Evolutionary conservation across 768 basidiomycete species (phyloP), one percentile per base, ranked within the genome.

Genomic region (Solioccasus polychromus): DNA sequence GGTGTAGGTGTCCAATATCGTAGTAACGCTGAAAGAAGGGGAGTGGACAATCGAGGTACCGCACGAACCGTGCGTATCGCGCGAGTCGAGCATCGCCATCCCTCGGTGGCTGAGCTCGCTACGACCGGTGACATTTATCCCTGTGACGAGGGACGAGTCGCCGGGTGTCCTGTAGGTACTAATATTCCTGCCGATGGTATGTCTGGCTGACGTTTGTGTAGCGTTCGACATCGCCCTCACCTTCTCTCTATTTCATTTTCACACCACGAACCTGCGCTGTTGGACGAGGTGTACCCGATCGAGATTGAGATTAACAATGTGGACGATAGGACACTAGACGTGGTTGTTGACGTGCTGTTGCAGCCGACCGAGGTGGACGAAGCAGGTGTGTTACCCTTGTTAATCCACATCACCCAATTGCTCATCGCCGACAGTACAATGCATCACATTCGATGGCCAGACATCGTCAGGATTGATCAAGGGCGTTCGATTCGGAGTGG

Each of bases 281-380:
- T 95, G 28, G 83, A 88, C 50, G 94, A 96, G 62, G 74, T 77
- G 35, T 89, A 87, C 57, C 83, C 87, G 0, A 83, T 97, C 53
- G 60, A 62, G 10, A 70, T 97, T 32, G 72, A 79, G 36, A 73
- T 95, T 12, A 77, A 68, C 4, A 96, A 93, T 59, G 58, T 68
- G 5, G 92, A 96, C 60, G 77, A 79, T 36, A 72, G 80, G 17
- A 74, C 82, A 20, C 64, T 97, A 10, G 80, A 88, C 14, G 67
- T 90, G 11, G 68, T 74, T 5, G 69, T 92, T 9, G 88, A 92
- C 44, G 76, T 88, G 5, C 71, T 95, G 45, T 65, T 97, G 26
- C 90, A 91, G 43, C 92, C 92, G 1, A 76, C 79, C 2, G 88
- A 88, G 53, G 72, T 82, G 39, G 89, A 90, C 51, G 77, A 80